A percentile compares a stretch with the other conserved stretches of the same genome.
These are phyloP conservation scores for Botrytis byssoidea DNA, from an alignment of 2,329 filamentous ascomycete genomes.

Conservation along the genomic window DNA sequence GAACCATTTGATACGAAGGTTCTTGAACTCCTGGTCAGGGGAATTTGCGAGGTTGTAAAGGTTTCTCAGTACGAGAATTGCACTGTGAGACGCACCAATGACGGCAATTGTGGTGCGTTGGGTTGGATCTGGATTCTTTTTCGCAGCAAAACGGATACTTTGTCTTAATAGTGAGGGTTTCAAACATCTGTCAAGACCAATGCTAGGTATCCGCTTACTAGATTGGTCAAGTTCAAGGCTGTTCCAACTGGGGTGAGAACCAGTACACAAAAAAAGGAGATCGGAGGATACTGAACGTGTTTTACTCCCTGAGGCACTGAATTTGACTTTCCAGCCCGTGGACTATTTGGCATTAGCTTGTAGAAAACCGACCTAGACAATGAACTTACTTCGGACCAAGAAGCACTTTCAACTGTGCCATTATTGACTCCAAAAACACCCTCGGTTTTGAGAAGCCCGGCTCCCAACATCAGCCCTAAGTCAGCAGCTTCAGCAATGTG, in stretches of 20 bases:
- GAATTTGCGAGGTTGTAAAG: conserved; percentile 47
- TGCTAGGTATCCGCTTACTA: conserved; percentile 31
- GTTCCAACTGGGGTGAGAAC: conserved; percentile 48
- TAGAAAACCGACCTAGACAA: neutral
- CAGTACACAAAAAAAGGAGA: conserved; percentile 56
- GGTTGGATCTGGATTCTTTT: neutral
- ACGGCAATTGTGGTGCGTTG: conserved; percentile 49
- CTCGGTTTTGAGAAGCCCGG: conserved; percentile 44
- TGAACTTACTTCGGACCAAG: conserved; percentile 40
- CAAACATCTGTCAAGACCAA: conserved; percentile 4
- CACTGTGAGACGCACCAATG: conserved; percentile 62
- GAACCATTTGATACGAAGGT: conserved; percentile 60
- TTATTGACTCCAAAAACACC: conserved; percentile 42
- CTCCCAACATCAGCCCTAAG: conserved; percentile 47
- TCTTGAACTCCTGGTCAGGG: conserved; percentile 33
- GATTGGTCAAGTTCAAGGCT: conserved; percentile 44
- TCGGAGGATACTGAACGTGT: conserved; percentile 28
- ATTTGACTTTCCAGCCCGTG: conserved; percentile 41
- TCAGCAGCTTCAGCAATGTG: conserved; percentile 57
- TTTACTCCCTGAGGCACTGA: conserved; percentile 25
- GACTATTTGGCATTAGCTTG: conserved; percentile 25
- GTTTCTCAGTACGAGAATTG: conserved; percentile 61
- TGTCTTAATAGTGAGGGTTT: neutral
- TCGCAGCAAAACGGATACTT: neutral
- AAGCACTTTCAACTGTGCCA: conserved; percentile 43